phyloP scores from a whole-genome alignment of 139 green algal species.

The Pleodorina starrii region DNA sequence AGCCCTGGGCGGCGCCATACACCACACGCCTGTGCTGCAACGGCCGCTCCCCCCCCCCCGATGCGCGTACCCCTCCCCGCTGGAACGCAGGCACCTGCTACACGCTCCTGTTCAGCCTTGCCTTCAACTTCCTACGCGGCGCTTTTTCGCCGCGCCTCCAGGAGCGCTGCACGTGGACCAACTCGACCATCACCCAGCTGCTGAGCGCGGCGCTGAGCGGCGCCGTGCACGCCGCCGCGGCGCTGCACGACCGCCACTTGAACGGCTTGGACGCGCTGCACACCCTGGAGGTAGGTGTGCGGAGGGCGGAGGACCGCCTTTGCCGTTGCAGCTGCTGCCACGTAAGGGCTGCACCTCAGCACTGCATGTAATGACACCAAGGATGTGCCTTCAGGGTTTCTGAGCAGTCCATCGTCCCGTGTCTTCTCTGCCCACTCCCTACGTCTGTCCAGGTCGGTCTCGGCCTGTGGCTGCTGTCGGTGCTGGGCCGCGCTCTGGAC shows the following conservation, averaged over 20 bases:
- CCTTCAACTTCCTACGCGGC: conserved; percentile 45
- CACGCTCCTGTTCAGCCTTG: conserved; percentile 26
- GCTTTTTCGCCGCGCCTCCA: background rate
- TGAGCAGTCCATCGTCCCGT: too few species aligned
- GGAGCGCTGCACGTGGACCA: conserved; percentile 32
- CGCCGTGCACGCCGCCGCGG: background rate
- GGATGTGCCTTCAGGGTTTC: too few species aligned
- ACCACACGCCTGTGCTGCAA: too few species aligned
- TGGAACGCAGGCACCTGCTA: conserved; percentile 30
- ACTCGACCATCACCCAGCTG: conserved; percentile 9
- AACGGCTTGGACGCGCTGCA: conserved; percentile 40
- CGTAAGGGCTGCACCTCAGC: too few species aligned
- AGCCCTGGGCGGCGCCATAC: too few species aligned
- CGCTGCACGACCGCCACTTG: conserved; percentile 40
- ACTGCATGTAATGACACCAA: too few species aligned
- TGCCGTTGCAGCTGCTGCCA: too few species aligned
- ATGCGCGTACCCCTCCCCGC: too few species aligned
- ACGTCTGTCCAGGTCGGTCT: conserved; percentile 33
- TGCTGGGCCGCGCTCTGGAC: conserved; percentile 30
- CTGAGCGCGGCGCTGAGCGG: background rate
- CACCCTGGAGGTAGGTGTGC: conserved; percentile 33
- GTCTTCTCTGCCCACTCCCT: too few species aligned
- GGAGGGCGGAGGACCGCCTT: too few species aligned
- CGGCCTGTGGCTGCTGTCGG: conserved; percentile 45
- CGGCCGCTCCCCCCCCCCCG: too few species aligned